Percentiles rank a stretch among this genome's conserved stretches.
phyloP scores from a whole-genome alignment of 768 basidiomycete species.

The Paxillus involutus region DNA sequence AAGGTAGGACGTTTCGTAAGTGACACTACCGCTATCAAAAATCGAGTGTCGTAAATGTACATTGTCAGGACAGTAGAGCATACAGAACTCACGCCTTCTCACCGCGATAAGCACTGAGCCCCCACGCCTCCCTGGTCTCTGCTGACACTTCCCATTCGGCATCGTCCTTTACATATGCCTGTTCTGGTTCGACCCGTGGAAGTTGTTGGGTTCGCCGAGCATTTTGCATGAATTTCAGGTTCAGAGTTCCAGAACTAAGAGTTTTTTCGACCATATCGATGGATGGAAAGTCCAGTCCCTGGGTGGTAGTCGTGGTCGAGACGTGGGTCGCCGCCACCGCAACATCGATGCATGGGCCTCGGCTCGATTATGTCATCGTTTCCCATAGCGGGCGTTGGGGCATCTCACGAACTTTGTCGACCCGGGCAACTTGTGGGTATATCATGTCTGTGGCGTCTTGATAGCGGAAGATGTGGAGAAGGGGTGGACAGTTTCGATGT shows the following conservation, averaged over 20 bases:
- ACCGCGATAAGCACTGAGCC: slow-evolving; percentile 21
- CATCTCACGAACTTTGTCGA: not conserved
- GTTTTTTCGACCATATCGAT: slow-evolving; percentile 39
- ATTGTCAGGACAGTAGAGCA: slow-evolving; percentile 12
- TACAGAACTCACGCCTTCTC: slow-evolving; percentile 28
- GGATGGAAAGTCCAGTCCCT: not conserved
- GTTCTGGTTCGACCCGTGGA: slow-evolving; percentile 48
- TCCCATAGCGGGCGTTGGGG: slow-evolving; percentile 6
- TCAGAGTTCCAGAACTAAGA: slow-evolving; percentile 63
- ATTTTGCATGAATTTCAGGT: slow-evolving; percentile 74
- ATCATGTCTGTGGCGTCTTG: not conserved
- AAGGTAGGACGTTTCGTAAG: slow-evolving; percentile 63
- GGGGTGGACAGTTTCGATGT: not conserved
- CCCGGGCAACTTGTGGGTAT: not conserved
- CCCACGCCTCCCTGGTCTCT: slow-evolving; percentile 56
- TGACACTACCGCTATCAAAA: slow-evolving; percentile 27
- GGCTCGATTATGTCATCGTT: slow-evolving; percentile 20
- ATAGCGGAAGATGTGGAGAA: not conserved
- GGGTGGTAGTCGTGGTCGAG: not conserved
- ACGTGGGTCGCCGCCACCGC: no score
- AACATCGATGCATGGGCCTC: not conserved
- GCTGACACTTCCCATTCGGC: slow-evolving; percentile 63
- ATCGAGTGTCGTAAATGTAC: slow-evolving; percentile 15
- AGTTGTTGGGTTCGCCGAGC: slow-evolving; percentile 55
- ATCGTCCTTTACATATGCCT: slow-evolving; percentile 59